Conservation (phyloP, 1,139 yeast genomes). For the Suhomyces maxii region DNA sequence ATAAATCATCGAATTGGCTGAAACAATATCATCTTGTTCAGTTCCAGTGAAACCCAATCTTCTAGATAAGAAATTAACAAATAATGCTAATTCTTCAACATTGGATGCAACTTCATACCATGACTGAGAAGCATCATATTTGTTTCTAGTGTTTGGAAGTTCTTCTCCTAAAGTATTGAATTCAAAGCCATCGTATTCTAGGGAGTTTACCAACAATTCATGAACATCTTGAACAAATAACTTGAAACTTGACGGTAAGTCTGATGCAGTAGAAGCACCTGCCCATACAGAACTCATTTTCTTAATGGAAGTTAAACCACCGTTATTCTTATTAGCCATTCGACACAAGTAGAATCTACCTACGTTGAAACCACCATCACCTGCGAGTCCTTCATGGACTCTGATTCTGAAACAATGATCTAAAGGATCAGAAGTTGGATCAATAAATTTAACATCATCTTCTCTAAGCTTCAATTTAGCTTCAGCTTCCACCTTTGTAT, state of each 20-base stretch:
- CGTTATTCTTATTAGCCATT: slow-evolving; percentile 40
- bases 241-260: slow-evolving; percentile 41
- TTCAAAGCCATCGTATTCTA: slow-evolving; percentile 35
- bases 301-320: slow-evolving; percentile 39
- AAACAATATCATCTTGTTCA: slow-evolving; percentile 13
- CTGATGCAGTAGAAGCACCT: slow-evolving; percentile 16
- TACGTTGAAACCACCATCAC: slow-evolving; percentile 46
- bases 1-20: slow-evolving; percentile 26
- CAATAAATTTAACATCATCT: slow-evolving; percentile 37
- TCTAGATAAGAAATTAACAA: slow-evolving; percentile 27
- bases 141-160: slow-evolving; percentile 11
- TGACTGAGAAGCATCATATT: neutral
- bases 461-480: slow-evolving; percentile 30
- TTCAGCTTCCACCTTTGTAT: slow-evolving; percentile 34
- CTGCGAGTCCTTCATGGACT: slow-evolving; percentile 43
- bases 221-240: slow-evolving; percentile 54
- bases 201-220: slow-evolving; percentile 31
- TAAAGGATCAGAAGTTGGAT: slow-evolving; percentile 45
- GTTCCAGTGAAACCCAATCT: slow-evolving; percentile 21
- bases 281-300: slow-evolving; percentile 31
- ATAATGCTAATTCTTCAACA: slow-evolving; percentile 29
- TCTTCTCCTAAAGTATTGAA: slow-evolving; percentile 35
- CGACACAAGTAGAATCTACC: slow-evolving; percentile 50
- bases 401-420: slow-evolving; percentile 38
- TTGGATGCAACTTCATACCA: slow-evolving; percentile 51